A percentile compares a stretch with the other conserved stretches of the same genome.
Evolutionary conservation across 2,329 filamentous ascomycete species (phyloP).

Genomic region (Alternaria brassicicola): DNA sequence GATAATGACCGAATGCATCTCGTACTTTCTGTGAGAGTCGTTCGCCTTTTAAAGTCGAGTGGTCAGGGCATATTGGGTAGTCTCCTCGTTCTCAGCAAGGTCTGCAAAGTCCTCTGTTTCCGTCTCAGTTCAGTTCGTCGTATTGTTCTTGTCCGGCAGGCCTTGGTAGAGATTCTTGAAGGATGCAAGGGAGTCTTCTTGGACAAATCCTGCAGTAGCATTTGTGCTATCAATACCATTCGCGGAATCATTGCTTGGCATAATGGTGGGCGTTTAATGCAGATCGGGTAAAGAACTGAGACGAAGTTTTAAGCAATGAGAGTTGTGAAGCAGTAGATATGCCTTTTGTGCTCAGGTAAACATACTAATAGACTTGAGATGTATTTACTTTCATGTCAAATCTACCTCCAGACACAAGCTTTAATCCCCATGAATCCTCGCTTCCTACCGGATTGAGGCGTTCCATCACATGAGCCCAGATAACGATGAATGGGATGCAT

Average conservation of each 20-base stretch:
- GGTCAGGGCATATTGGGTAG: slow-evolving; percentile 60
- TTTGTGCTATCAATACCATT: slow-evolving; percentile 8
- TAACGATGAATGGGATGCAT: not conserved
- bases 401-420: not conserved
- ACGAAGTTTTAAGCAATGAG: not conserved
- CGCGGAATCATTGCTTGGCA: slow-evolving; percentile 1
- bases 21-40: slow-evolving; percentile 65
- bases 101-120: slow-evolving; percentile 34
- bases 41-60: slow-evolving; percentile 48
- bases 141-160: slow-evolving; percentile 32
- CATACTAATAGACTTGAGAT: not conserved
- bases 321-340: not conserved
- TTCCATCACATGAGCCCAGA: not conserved
- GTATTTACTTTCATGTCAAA: not conserved
- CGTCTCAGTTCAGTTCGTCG: slow-evolving; percentile 34
- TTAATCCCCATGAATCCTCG: not conserved
- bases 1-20: slow-evolving; percentile 67
- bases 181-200: slow-evolving; percentile 24
- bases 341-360: not conserved
- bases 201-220: slow-evolving; percentile 1
- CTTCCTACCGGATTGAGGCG: not conserved
- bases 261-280: not conserved
- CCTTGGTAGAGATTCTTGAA: slow-evolving; percentile 31
- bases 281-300: not conserved
- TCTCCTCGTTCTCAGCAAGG: slow-evolving; percentile 64